These are phyloP conservation scores for Nyssa sinensis DNA, from an alignment of 148 eudicot genomes.

Conservation along the genomic window DNA sequence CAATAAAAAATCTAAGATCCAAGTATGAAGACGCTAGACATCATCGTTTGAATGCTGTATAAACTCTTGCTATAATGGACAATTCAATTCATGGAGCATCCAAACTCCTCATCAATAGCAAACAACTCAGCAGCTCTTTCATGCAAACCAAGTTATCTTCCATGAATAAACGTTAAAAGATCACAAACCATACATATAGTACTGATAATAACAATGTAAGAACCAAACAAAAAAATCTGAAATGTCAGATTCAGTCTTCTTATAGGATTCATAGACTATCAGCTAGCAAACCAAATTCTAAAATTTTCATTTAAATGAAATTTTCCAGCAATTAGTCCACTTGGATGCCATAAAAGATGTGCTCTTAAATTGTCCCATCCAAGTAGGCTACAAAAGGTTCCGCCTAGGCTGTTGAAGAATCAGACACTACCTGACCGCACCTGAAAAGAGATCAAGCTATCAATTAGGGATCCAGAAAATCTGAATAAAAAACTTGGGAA, in stretches of 20 bases:
- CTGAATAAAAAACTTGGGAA: neutral
- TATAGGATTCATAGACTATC: neutral
- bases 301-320: neutral
- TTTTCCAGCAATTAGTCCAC: neutral
- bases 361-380: constrained; percentile 6
- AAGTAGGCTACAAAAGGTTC: neutral
- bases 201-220: neutral
- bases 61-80: too few species aligned
- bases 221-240: too few species aligned
- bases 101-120: neutral
- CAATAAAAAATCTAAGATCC: too few species aligned
- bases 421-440: constrained; percentile 13
- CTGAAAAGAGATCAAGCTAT: constrained; percentile 7
- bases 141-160: neutral
- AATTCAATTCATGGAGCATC: neutral
- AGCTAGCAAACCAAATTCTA: neutral
- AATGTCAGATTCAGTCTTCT: neutral
- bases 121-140: neutral
- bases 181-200: neutral
- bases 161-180: neutral
- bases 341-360: neutral
- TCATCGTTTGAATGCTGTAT: too few species aligned
- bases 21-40: too few species aligned
- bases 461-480: neutral
- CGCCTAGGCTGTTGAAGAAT: neutral